phyloP scores from a whole-genome alignment of 108 stramenopile species.

The Nitzschia sp. region DNA sequence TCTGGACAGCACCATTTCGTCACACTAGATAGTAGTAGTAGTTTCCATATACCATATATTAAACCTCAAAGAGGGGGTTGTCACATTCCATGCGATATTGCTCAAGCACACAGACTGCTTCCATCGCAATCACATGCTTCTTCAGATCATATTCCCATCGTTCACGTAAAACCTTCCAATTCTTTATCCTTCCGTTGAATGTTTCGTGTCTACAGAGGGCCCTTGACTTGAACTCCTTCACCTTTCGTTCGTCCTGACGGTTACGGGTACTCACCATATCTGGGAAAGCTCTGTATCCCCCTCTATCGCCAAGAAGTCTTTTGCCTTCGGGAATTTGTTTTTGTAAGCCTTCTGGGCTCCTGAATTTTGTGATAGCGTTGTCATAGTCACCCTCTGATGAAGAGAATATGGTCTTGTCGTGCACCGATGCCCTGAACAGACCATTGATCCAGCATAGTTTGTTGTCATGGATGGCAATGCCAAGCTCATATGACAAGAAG shows the following conservation, averaged over 20 bases:
- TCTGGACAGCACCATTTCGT: too few species aligned
- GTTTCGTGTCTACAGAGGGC: not conserved
- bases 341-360: not conserved
- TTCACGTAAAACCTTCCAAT: not conserved
- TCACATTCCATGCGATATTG: not conserved
- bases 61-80: not conserved
- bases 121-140: not conserved
- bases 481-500: conserved; percentile 21
- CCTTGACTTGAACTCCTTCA: not conserved
- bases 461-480: not conserved
- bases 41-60: too few species aligned
- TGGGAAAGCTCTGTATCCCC: not conserved
- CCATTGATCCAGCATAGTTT: not conserved
- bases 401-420: not conserved
- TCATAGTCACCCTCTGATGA: not conserved
- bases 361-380: not conserved
- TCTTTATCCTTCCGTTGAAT: not conserved
- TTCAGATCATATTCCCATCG: not conserved
- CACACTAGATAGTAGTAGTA: too few species aligned
- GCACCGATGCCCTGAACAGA: not conserved
- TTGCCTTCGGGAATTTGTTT: not conserved
- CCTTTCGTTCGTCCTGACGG: not conserved
- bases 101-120: not conserved
- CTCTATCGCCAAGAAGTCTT: not conserved
- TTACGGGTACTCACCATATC: not conserved